phyloP scores from a whole-genome alignment of 2,329 filamentous ascomycete genomes.

The Ilyonectria sp. region DNA sequence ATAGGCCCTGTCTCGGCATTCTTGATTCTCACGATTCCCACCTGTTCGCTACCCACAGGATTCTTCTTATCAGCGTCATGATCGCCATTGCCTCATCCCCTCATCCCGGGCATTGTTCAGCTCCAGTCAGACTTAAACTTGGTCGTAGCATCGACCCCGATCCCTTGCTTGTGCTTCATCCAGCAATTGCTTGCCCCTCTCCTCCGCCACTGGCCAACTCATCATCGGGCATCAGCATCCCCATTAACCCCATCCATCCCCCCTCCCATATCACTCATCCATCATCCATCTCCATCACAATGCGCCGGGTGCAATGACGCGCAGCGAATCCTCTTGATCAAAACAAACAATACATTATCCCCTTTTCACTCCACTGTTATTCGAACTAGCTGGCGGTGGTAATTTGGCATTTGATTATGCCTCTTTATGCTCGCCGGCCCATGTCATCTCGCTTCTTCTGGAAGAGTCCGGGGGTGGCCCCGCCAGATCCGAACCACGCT shows the following conservation, averaged over 20 bases:
- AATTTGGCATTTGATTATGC: constrained; percentile 50
- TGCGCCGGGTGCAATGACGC: constrained; percentile 43
- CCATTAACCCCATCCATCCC: constrained; percentile 18
- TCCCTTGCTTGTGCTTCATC: constrained; percentile 22
- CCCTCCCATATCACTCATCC: constrained; percentile 12
- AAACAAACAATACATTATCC: constrained; percentile 50
- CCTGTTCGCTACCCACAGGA: constrained; percentile 44
- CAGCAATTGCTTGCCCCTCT: constrained; percentile 21
- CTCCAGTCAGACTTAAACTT: constrained; percentile 22
- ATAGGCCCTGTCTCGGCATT: neutral
- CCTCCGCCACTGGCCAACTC: constrained; percentile 38
- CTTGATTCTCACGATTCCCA: constrained; percentile 38
- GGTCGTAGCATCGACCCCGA: neutral
- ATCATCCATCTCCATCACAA: constrained; percentile 37
- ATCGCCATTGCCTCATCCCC: constrained; percentile 44
- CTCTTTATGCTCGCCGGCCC: constrained; percentile 47
- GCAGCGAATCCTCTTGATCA: constrained; percentile 48
- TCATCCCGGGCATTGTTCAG: constrained; percentile 37
- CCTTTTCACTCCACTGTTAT: constrained; percentile 45
- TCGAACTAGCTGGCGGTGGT: constrained; percentile 43
- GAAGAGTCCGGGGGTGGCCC: constrained; percentile 47
- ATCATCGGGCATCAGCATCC: constrained; percentile 39
- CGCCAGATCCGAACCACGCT: constrained; percentile 38
- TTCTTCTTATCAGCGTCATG: constrained; percentile 42
- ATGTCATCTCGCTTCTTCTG: constrained; percentile 52